These are phyloP conservation scores for Colletotrichum musicola DNA, from an alignment of 2,329 filamentous ascomycete species.

Conservation along the genomic window DNA sequence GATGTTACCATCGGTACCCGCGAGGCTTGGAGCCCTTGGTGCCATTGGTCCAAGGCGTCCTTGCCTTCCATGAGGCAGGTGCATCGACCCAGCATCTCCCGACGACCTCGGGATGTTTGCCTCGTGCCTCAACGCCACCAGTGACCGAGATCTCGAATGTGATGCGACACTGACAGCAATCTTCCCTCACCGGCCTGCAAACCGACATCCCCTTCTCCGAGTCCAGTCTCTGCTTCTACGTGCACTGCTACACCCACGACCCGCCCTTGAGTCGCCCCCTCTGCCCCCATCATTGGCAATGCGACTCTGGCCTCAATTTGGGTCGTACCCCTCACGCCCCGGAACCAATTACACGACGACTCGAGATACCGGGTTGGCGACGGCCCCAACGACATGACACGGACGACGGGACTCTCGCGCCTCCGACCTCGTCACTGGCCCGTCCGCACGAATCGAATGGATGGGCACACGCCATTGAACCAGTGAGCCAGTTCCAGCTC, in stretches of 20 bases:
- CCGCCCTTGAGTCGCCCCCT: slow-evolving; percentile 1
- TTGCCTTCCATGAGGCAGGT: neutral
- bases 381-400: slow-evolving; percentile 32
- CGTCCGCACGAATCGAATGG: neutral
- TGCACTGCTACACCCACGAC: too few species aligned
- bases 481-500: too few species aligned
- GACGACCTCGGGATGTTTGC: neutral
- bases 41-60: too few species aligned
- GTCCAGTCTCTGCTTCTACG: neutral
- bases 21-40: too few species aligned
- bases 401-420: neutral
- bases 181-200: slow-evolving; percentile 16
- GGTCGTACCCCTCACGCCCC: slow-evolving; percentile 30
- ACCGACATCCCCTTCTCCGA: slow-evolving; percentile 1
- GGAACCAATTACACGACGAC: slow-evolving; percentile 27
- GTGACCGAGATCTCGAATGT: slow-evolving; percentile 26
- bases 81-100: neutral
- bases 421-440: slow-evolving; percentile 23
- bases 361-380: slow-evolving; percentile 27
- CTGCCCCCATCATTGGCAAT: slow-evolving; percentile 24
- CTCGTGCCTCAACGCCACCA: neutral
- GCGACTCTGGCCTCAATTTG: slow-evolving; percentile 30
- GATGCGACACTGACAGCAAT: slow-evolving; percentile 9
- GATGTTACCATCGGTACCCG: too few species aligned
- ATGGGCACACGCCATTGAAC: neutral